A percentile compares a stretch with the other conserved stretches of the same genome.
Conservation (phyloP, 176 grass and related monocot genomes). For the Carex pumila region DNA sequence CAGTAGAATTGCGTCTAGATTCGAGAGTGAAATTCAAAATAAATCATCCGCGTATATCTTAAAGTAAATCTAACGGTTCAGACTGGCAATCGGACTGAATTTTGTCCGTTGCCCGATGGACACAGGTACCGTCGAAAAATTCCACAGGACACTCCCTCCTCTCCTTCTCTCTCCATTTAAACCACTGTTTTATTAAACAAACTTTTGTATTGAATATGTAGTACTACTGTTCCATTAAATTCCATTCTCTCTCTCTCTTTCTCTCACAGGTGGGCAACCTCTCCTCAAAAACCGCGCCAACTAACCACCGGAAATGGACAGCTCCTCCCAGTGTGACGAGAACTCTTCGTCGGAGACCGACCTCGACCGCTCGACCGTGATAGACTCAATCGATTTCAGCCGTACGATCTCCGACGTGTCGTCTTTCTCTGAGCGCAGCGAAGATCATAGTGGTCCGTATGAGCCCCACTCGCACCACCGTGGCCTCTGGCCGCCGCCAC, state of each 20-base stretch:
- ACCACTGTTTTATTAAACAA: neutral
- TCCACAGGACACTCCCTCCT: too few relatives aligned
- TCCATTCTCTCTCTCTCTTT: neutral
- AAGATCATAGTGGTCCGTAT: conserved; percentile 49
- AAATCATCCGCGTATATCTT: too few relatives aligned
- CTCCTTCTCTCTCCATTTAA: conserved; percentile 1
- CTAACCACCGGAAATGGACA: conserved; percentile 42
- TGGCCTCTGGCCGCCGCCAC: conserved; percentile 31
- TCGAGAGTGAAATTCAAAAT: too few relatives aligned
- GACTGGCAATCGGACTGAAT: too few relatives aligned
- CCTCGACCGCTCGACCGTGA: conserved; percentile 38
- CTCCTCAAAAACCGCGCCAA: neutral
- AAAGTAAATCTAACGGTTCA: too few relatives aligned
- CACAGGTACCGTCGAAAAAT: too few relatives aligned
- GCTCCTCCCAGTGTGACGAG: conserved; percentile 56
- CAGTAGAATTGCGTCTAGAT: too few relatives aligned
- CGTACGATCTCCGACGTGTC: conserved; percentile 73
- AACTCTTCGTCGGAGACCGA: conserved; percentile 42
- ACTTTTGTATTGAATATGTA: too few relatives aligned
- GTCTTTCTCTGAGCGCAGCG: conserved; percentile 62
- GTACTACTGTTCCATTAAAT: neutral
- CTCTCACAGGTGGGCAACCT: neutral
- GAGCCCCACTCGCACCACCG: conserved; percentile 27
- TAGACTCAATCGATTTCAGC: conserved; percentile 50
- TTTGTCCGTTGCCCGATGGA: too few relatives aligned